phyloP scores from a whole-genome alignment of 2,329 filamentous ascomycete species.

The Calycina herbarum region DNA sequence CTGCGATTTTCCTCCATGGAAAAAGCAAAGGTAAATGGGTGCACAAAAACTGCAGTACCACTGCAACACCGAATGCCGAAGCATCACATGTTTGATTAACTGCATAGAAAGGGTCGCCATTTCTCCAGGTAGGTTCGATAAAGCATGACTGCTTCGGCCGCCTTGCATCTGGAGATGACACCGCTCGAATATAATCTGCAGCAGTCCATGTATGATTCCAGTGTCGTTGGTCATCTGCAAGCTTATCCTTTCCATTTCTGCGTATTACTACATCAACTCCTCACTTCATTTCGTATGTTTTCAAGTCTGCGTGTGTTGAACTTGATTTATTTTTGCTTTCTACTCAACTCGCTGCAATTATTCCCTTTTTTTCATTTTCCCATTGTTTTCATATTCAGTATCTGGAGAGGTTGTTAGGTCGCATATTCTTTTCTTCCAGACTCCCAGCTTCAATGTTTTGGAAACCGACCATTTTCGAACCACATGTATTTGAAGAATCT shows the following conservation, averaged over 20 bases:
- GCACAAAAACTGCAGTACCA: constrained; percentile 8
- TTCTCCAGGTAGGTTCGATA: neutral
- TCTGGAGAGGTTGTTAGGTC: too few species aligned
- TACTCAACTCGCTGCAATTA: too few species aligned
- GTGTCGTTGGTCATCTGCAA: neutral
- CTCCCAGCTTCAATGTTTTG: too few species aligned
- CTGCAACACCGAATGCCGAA: constrained; percentile 10
- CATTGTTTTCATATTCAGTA: too few species aligned
- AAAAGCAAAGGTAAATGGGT: constrained; percentile 8
- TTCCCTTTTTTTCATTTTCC: too few species aligned
- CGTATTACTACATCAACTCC: neutral
- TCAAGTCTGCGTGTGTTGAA: too few species aligned
- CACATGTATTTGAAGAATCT: too few species aligned
- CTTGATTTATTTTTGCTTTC: too few species aligned
- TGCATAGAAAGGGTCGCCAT: neutral
- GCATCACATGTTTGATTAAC: constrained; percentile 9
- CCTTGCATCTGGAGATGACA: constrained; percentile 6
- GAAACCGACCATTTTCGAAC: too few species aligned
- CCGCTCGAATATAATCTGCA: neutral
- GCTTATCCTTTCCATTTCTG: neutral
- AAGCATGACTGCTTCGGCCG: constrained; percentile 8
- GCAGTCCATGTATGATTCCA: neutral
- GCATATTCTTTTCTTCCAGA: too few species aligned
- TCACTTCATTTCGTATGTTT: neutral
- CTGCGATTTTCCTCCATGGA: neutral